Evolutionary conservation across 345 rosid genomes (phyloP).

Genomic region (Corchorus capsularis): DNA sequence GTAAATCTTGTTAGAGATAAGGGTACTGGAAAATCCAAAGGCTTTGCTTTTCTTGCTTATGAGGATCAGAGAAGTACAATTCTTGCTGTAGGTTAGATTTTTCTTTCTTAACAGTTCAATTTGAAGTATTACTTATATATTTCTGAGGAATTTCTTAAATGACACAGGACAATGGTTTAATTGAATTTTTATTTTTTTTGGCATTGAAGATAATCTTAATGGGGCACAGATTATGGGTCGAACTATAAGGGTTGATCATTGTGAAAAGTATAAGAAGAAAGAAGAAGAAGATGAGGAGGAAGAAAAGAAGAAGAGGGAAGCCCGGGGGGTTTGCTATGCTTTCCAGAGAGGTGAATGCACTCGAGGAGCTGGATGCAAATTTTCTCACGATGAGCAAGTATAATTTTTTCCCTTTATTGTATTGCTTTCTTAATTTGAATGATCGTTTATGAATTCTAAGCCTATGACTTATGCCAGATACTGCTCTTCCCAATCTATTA

Average conservation of each 20-base stretch:
- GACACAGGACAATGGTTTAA: background rate
- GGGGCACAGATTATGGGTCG: slow-evolving; percentile 79
- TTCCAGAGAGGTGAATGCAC: slow-evolving; percentile 95
- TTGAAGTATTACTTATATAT: background rate
- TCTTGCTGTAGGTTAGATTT: slow-evolving; percentile 79
- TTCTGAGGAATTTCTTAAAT: background rate
- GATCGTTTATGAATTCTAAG: background rate
- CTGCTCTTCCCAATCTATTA: background rate
- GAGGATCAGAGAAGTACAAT: slow-evolving; percentile 95
- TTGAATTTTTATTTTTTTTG: background rate
- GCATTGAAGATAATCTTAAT: slow-evolving; percentile 71
- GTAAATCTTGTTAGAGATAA: slow-evolving; percentile 90
- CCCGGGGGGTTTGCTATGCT: slow-evolving; percentile 86
- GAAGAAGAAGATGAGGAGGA: slow-evolving; percentile 93
- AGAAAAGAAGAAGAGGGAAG: slow-evolving; percentile 68
- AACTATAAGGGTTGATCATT: slow-evolving; percentile 76
- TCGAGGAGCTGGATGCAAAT: slow-evolving; percentile 83
- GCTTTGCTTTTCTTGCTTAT: slow-evolving; percentile 86
- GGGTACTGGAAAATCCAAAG: slow-evolving; percentile 89
- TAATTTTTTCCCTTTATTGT: slow-evolving; percentile 14
- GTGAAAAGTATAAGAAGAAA: slow-evolving; percentile 61
- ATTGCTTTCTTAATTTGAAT: background rate
- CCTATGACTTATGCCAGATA: background rate
- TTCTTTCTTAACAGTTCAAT: slow-evolving; percentile 13
- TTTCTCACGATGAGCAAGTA: slow-evolving; percentile 87